Base-by-base conservation (phyloP, 1,139 yeast species). In the Candida sp. region DNA sequence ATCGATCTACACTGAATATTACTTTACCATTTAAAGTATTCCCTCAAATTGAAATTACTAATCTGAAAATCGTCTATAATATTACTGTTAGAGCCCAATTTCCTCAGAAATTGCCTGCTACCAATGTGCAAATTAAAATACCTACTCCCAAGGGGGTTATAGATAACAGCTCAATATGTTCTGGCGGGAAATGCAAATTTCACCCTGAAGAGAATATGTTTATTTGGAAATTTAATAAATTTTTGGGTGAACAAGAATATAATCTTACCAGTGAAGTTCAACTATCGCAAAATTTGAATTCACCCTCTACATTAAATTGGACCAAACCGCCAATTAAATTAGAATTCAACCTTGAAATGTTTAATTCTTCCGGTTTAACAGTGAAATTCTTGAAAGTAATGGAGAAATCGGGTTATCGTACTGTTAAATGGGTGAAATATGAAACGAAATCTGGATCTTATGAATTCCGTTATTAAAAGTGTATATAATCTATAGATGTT, bases 351-450 rank as follows among this genome's bases (percentile, higher is more conserved):
- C 66, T 91, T 43, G 78, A 85, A 49, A 87, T 86, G 90, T 86
- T 82, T 57, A 83, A 93, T 23, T 73, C 87, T 52, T 84, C 95
- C 9, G 96, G 96, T 0, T 68, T 87, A 41, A 77, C 80, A 25
- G 93, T 91, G 38, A 77, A 87, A 50, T 87, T 79, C 58, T 71
- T 91, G 54, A 81, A 81, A 58, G 84, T 91, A 2, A 72, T 70
- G 32, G 96, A 88, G 56, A 78, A 73, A 54, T 54, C 77, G 7
- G 81, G 80, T 48, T 86, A 87, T 64, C 70, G 78, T 39, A 83
- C 96, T 1, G 82, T 88, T 21, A 91, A 91, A 59, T 90, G 96
- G 95, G 95, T 90, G 38, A 79, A 87, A 54, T 91, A 91, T 60
- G 62, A 78, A 19, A 77, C 91, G 1, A 78, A 75, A 49, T 82